Percentiles rank a stretch among this genome's conserved stretches.
Conservation (phyloP, 2,329 filamentous ascomycete genomes). For the Curvularia lunata region DNA sequence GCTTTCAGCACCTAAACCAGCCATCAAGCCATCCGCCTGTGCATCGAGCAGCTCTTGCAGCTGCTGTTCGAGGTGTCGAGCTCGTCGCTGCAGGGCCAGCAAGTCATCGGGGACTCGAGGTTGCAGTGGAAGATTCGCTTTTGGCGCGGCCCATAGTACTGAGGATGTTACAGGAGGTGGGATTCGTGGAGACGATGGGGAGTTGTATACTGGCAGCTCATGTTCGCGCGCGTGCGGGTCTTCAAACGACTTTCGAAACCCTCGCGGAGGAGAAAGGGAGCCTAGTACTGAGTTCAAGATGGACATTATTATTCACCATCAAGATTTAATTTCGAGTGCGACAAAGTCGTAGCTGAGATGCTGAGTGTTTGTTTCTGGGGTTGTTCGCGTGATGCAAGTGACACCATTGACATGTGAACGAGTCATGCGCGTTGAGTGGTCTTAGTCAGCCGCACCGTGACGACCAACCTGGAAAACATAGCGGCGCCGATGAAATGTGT, state of each 20-base stretch:
- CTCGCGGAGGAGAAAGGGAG: conserved; percentile 44
- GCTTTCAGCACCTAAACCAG: conserved; percentile 52
- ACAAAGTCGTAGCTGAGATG: conserved; percentile 6
- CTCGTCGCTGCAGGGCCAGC: conserved; percentile 59
- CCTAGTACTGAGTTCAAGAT: conserved; percentile 47
- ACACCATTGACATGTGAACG: conserved; percentile 38
- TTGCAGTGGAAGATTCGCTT: conserved; percentile 31
- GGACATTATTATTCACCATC: conserved; percentile 33
- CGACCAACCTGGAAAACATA: conserved; percentile 5
- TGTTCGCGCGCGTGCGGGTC: conserved; percentile 44
- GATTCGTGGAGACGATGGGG: conserved; percentile 42
- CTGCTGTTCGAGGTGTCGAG: conserved; percentile 62
- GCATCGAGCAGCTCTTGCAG: conserved; percentile 66
- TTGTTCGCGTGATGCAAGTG: conserved; percentile 33
- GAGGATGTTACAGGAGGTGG: conserved; percentile 44
- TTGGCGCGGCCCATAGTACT: conserved; percentile 41
- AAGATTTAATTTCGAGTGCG: background rate
- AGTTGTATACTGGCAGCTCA: conserved; percentile 44
- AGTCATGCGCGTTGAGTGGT: conserved; percentile 33
- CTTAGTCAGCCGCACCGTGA: conserved; percentile 29
- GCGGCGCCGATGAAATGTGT: background rate
- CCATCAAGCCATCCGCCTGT: conserved; percentile 64
- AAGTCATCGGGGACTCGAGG: conserved; percentile 50
- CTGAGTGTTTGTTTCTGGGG: conserved; percentile 11
- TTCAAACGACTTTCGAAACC: conserved; percentile 45